Percentiles rank a stretch among this genome's conserved stretches.
Evolutionary conservation across 495 filamentous ascomycete species (phyloP).

Genomic region (Bombardia bombarda): DNA sequence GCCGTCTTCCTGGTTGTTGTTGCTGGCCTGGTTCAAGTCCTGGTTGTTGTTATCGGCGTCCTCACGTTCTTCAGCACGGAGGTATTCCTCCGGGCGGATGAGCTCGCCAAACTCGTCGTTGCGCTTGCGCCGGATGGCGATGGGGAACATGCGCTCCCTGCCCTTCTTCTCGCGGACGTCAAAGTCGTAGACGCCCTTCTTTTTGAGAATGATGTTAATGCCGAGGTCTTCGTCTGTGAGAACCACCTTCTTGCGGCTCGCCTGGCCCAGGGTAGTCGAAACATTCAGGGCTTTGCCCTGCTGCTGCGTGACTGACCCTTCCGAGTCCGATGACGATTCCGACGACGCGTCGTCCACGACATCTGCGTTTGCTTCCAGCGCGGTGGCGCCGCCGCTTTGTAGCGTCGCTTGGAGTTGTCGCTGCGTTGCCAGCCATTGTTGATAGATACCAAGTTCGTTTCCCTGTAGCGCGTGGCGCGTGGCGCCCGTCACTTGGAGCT

Average conservation of each 20-base stretch:
- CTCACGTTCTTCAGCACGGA: slow-evolving; percentile 88
- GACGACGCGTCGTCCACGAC: slow-evolving; percentile 76
- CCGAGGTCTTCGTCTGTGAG: slow-evolving; percentile 81
- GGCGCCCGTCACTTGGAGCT: slow-evolving; percentile 51
- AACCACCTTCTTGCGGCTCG: slow-evolving; percentile 71
- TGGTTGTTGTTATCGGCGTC: slow-evolving; percentile 67
- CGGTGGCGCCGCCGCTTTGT: slow-evolving; percentile 54
- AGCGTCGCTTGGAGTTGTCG: slow-evolving; percentile 71
- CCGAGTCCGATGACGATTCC: slow-evolving; percentile 71
- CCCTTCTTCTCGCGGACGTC: slow-evolving; percentile 91
- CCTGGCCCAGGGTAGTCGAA: slow-evolving; percentile 70
- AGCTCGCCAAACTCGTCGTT: slow-evolving; percentile 89
- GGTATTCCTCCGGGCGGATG: slow-evolving; percentile 86
- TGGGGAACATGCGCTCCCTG: slow-evolving; percentile 86
- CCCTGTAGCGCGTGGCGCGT: slow-evolving; percentile 58
- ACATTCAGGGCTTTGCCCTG: slow-evolving; percentile 90
- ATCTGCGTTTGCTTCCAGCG: slow-evolving; percentile 63
- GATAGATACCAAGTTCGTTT: slow-evolving; percentile 70
- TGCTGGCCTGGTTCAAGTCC: slow-evolving; percentile 38
- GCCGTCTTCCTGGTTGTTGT: slow-evolving; percentile 45
- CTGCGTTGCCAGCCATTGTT: slow-evolving; percentile 80
- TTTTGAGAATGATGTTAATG: slow-evolving; percentile 81
- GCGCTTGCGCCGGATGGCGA: slow-evolving; percentile 69
- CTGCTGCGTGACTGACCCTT: slow-evolving; percentile 81
- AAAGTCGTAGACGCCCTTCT: slow-evolving; percentile 82